These are phyloP conservation scores for Aspergillus melleus DNA, from an alignment of 2,329 filamentous ascomycete species.

Conservation along the genomic window DNA sequence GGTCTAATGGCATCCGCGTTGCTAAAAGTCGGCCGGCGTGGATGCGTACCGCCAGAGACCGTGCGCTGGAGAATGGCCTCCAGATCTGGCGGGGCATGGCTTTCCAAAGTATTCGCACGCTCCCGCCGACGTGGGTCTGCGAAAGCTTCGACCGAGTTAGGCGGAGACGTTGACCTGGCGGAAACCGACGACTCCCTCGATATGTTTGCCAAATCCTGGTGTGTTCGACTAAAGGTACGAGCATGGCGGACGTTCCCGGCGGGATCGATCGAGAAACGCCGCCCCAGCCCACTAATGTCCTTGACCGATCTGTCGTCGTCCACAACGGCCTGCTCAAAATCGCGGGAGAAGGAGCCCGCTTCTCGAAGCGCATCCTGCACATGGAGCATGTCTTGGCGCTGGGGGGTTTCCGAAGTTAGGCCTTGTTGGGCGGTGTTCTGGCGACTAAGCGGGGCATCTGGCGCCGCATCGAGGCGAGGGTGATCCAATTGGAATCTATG, in stretches of 20 bases:
- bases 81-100: slow-evolving; percentile 54
- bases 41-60: slow-evolving; percentile 67
- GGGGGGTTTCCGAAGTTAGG: slow-evolving; percentile 49
- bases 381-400: slow-evolving; percentile 48
- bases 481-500: slow-evolving; percentile 62
- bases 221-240: slow-evolving; percentile 36
- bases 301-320: slow-evolving; percentile 64
- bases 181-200: slow-evolving; percentile 53
- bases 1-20: slow-evolving; percentile 59
- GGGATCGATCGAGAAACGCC: slow-evolving; percentile 45
- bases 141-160: slow-evolving; percentile 97
- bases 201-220: slow-evolving; percentile 40
- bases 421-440: slow-evolving; percentile 49
- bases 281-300: slow-evolving; percentile 36
- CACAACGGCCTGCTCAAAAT: slow-evolving; percentile 82
- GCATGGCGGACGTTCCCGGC: slow-evolving; percentile 34
- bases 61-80: slow-evolving; percentile 67
- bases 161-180: slow-evolving; percentile 76
- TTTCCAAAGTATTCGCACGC: slow-evolving; percentile 68
- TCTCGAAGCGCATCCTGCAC: slow-evolving; percentile 48
- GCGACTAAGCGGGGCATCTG: slow-evolving; percentile 34
- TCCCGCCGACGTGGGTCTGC: slow-evolving; percentile 85
- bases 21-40: slow-evolving; percentile 60
- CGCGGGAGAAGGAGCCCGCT: slow-evolving; percentile 60
- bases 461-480: slow-evolving; percentile 35